Evolutionary conservation across 176 grass and related monocot species (phyloP).

Genomic region (Musa schizocarpa): DNA sequence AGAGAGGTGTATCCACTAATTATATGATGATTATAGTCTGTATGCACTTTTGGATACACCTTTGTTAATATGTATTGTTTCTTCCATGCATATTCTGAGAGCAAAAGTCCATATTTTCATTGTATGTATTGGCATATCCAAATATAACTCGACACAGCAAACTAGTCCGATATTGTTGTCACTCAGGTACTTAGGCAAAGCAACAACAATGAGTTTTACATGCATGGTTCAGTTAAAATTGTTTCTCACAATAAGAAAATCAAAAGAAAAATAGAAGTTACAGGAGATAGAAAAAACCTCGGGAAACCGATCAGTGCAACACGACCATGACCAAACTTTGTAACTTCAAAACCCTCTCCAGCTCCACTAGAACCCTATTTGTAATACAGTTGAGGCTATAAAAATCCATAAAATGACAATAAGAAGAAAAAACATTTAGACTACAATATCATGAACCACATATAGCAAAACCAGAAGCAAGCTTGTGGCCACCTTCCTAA

Average conservation of each 20-base stretch:
- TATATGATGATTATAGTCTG: too few relatives aligned
- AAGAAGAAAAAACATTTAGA: neutral
- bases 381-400: constrained; percentile 14
- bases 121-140: neutral
- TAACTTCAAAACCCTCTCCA: constrained; percentile 99
- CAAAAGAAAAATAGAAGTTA: neutral
- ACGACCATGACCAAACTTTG: constrained; percentile 95
- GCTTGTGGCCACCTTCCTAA: too few relatives aligned
- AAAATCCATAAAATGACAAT: neutral
- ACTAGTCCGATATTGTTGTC: neutral
- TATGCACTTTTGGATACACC: too few relatives aligned
- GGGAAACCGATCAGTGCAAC: constrained; percentile 98
- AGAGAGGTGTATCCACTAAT: too few relatives aligned
- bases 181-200: neutral
- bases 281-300: constrained; percentile 36
- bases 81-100: too few relatives aligned
- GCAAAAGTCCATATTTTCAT: neutral
- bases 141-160: neutral
- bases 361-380: constrained; percentile 74
- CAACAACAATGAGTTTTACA: neutral
- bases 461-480: too few relatives aligned
- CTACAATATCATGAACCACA: neutral
- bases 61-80: too few relatives aligned
- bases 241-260: neutral
- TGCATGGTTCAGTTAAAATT: neutral